Percentiles rank a stretch among this genome's conserved stretches.
phyloP scores from a whole-genome alignment of 2,329 filamentous ascomycete genomes.

The Daldinia sp. region DNA sequence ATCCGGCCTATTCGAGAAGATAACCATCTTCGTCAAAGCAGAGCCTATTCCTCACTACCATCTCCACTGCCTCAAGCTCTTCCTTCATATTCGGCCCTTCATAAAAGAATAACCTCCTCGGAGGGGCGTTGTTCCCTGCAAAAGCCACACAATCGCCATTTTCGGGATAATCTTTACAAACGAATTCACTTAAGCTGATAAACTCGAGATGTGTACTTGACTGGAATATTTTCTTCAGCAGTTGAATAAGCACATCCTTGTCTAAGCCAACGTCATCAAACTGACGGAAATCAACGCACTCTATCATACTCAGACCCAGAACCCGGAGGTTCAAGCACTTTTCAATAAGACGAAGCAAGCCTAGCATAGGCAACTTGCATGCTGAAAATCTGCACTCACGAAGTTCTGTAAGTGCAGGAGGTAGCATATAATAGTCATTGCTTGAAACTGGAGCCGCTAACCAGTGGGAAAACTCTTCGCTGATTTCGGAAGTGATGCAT shows the following conservation, averaged over 20 bases:
- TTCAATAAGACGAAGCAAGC: slow-evolving; percentile 19
- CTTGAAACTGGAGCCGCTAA: slow-evolving; percentile 8
- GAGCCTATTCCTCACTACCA: too few relatives aligned
- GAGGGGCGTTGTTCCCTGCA: not conserved
- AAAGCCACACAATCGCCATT: not conserved
- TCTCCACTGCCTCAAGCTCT: slow-evolving; percentile 10
- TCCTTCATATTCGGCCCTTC: slow-evolving; percentile 25
- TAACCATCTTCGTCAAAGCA: too few relatives aligned
- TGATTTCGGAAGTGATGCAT: not conserved
- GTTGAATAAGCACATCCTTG: not conserved
- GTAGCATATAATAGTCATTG: slow-evolving; percentile 9
- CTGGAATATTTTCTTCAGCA: slow-evolving; percentile 6
- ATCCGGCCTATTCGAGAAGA: too few relatives aligned
- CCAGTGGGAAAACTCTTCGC: slow-evolving; percentile 27
- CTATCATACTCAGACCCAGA: slow-evolving; percentile 7
- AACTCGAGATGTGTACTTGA: slow-evolving; percentile 15
- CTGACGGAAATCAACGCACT: not conserved
- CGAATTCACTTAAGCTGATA: not conserved
- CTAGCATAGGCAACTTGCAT: not conserved
- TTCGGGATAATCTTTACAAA: not conserved
- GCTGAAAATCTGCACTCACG: slow-evolving; percentile 15
- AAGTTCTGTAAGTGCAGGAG: slow-evolving; percentile 29
- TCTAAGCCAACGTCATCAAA: not conserved
- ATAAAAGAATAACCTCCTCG: slow-evolving; percentile 20
- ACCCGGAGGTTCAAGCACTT: slow-evolving; percentile 31